phyloP scores from a whole-genome alignment of 768 basidiomycete species.

The Piloderma croceum region DNA sequence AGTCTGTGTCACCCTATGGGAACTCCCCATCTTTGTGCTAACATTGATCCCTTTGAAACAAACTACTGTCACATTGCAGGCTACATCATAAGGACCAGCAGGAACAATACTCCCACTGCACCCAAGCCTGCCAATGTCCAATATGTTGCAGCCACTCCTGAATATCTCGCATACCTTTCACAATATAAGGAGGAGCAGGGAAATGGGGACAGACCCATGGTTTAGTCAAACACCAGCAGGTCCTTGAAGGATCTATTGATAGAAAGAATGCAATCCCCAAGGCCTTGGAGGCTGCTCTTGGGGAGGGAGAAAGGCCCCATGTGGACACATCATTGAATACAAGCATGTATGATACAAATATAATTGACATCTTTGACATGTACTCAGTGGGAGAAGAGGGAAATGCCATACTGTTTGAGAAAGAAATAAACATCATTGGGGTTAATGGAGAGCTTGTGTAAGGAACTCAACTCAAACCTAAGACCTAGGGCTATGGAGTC shows the following conservation, averaged over 20 bases:
- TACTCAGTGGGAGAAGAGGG: not conserved
- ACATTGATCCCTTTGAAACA: not conserved
- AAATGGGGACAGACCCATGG: not conserved
- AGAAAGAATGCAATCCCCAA: not conserved
- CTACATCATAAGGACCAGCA: not conserved
- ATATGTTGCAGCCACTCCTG: not conserved
- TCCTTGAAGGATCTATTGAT: not conserved
- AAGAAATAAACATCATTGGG: no score
- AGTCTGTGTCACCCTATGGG: constrained; percentile 14
- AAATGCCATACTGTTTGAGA: no score
- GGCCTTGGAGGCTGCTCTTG: not conserved
- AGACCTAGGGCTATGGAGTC: no score
- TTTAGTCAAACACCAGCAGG: not conserved
- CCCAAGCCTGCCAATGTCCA: not conserved
- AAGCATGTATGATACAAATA: not conserved
- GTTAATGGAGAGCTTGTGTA: no score
- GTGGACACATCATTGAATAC: no score
- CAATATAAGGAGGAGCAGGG: not conserved
- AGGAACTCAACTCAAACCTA: no score
- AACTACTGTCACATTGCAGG: not conserved
- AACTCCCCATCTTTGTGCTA: not conserved
- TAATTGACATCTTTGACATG: not conserved
- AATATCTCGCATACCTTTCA: not conserved
- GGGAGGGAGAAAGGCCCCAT: no score
- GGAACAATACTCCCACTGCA: not conserved